Conservation (phyloP, 164 flowering plant genomes). For the Nelumbo lutea region DNA sequence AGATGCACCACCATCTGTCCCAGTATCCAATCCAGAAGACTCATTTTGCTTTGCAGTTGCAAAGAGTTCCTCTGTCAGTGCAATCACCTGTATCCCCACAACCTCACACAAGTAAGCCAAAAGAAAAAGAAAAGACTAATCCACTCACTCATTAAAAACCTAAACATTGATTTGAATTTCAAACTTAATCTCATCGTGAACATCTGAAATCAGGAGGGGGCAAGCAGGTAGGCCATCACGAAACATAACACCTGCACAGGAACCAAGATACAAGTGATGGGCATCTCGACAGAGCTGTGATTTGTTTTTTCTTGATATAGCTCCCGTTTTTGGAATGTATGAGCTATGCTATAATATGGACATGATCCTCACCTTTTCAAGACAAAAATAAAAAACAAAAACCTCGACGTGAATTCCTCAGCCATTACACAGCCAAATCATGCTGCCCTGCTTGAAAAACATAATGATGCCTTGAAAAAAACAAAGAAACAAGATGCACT, state of each 20-base stretch:
- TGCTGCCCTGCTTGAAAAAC: constrained; percentile 45
- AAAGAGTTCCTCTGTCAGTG: constrained; percentile 88
- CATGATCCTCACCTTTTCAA: constrained; percentile 47
- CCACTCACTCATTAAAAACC: constrained; percentile 6
- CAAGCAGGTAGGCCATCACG: constrained; percentile 65
- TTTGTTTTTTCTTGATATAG: constrained; percentile 13
- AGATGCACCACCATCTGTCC: constrained; percentile 30
- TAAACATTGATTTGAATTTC: constrained; percentile 26
- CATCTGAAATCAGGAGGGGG: constrained; percentile 64
- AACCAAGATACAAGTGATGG: constrained; percentile 85
- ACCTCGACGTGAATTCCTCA: constrained; percentile 19
- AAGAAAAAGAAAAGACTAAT: constrained; percentile 8
- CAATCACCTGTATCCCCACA: constrained; percentile 67
- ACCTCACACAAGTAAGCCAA: constrained; percentile 14
- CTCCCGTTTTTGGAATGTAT: constrained; percentile 12
- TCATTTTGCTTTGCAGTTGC: constrained; percentile 77
- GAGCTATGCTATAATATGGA: constrained; percentile 18
- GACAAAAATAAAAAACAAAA: constrained; percentile 27
- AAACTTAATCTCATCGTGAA: constrained; percentile 63
- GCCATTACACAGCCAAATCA: constrained; percentile 28
- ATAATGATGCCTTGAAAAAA: constrained; percentile 40
- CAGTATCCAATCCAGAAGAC: constrained; percentile 34
- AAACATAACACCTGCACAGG: constrained; percentile 85
- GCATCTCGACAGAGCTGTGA: constrained; percentile 34
- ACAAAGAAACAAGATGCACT: neutral